A percentile compares a stretch with the other conserved stretches of the same genome.
phyloP scores from a whole-genome alignment of 805 yeast species.

The Yamadazyma ubonensis region DNA sequence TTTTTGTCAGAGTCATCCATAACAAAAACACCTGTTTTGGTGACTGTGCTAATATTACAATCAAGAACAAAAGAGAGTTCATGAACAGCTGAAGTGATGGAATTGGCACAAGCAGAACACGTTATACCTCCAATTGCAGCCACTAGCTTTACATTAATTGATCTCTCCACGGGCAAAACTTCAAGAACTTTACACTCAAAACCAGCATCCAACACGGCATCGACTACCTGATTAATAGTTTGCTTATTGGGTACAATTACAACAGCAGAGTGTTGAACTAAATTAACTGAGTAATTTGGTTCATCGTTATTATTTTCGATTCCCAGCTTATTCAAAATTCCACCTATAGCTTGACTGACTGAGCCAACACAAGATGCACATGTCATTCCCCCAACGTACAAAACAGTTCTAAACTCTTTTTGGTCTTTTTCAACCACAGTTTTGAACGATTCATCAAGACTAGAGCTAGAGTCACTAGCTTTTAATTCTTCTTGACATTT shows the following conservation, averaged over 20 bases:
- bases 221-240: constrained; percentile 32
- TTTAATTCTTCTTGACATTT: constrained; percentile 32
- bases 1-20: constrained; percentile 43
- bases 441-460: constrained; percentile 20
- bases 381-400: constrained; percentile 49
- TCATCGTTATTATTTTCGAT: constrained; percentile 17
- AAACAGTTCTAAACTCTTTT: constrained; percentile 46
- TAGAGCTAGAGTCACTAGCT: constrained; percentile 10
- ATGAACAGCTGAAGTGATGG: constrained; percentile 49
- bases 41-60: constrained; percentile 54
- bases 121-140: constrained; percentile 75
- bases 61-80: constrained; percentile 53
- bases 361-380: constrained; percentile 38
- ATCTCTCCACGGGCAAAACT: constrained; percentile 54
- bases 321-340: constrained; percentile 15
- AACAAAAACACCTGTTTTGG: constrained; percentile 63
- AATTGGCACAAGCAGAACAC: constrained; percentile 66
- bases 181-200: constrained; percentile 54
- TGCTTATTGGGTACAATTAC: constrained; percentile 54
- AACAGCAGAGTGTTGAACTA: constrained; percentile 52
- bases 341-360: constrained; percentile 29
- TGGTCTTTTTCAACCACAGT: constrained; percentile 25
- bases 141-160: constrained; percentile 48
- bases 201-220: constrained; percentile 30
- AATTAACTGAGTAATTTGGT: constrained; percentile 48